These are phyloP conservation scores for Exobasidium rhododendri DNA, from an alignment of 1,284 basidiomycete species.

Conservation along the genomic window DNA sequence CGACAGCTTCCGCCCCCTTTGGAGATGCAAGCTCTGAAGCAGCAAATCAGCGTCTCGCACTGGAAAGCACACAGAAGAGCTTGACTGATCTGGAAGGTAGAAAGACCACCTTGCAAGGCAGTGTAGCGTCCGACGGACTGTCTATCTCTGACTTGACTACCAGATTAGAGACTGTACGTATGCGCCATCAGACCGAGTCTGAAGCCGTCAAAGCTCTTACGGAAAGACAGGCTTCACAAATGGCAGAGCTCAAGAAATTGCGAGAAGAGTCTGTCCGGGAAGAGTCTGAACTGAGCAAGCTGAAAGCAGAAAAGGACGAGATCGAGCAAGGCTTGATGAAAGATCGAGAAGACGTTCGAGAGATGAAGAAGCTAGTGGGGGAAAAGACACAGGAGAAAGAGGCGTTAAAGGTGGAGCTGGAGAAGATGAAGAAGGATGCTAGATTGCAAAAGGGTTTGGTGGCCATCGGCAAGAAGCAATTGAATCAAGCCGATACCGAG, in stretches of 20 bases:
- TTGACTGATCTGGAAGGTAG: slow-evolving; percentile 34
- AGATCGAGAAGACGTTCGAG: slow-evolving; percentile 91
- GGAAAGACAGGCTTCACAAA: slow-evolving; percentile 70
- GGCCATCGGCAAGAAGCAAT: slow-evolving; percentile 91
- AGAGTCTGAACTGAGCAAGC: slow-evolving; percentile 85
- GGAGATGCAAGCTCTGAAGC: slow-evolving; percentile 30
- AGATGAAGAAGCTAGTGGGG: slow-evolving; percentile 76
- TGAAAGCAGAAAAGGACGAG: slow-evolving; percentile 86
- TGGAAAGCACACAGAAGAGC: slow-evolving; percentile 40
- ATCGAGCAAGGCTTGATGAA: slow-evolving; percentile 80
- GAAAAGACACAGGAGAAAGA: slow-evolving; percentile 76
- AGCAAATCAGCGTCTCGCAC: slow-evolving; percentile 38
- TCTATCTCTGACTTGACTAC: slow-evolving; percentile 45
- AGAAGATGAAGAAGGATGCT: slow-evolving; percentile 87
- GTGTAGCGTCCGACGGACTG: slow-evolving; percentile 29
- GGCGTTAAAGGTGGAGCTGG: slow-evolving; percentile 70
- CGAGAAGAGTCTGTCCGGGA: slow-evolving; percentile 79
- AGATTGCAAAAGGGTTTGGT: slow-evolving; percentile 92
- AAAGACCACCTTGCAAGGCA: slow-evolving; percentile 30
- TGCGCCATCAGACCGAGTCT: slow-evolving; percentile 80
- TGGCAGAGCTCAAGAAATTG: slow-evolving; percentile 70
- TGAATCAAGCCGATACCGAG: slow-evolving; percentile 77
- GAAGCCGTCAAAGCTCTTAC: slow-evolving; percentile 71
- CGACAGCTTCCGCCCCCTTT: not conserved
- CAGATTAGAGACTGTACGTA: slow-evolving; percentile 57